Base-by-base conservation (phyloP, 2,329 filamentous ascomycete genomes). In the Thelonectria discophora region DNA sequence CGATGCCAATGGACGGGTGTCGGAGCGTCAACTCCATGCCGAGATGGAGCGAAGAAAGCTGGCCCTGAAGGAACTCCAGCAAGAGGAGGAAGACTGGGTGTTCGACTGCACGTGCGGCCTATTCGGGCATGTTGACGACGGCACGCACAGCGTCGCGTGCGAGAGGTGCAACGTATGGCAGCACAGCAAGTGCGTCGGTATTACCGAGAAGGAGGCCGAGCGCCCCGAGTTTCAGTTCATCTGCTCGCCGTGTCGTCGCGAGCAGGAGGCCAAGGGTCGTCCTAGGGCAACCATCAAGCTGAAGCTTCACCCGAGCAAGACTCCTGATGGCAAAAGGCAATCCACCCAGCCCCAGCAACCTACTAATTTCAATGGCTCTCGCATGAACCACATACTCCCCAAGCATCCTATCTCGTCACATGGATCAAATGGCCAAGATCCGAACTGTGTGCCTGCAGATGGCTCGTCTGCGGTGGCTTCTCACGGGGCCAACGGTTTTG, bases 131-230 rank as follows among this genome's bases (percentile, higher is more conserved):
- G 92, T 97, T 61, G 95, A 99, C 71, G 95, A 98, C 74, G 95
- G 95, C 37, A 90, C 92, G 8, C 94, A 97, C 74, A 97, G 93
- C 74, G 89, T 99, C 66, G 91, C 94, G 27, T 99, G 95, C 78
- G 95, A 99, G 74, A 89, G 84, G 68, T 99, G 95, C 81, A 96
- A 90, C 73, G 90, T 97, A 49, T 99, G 95, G 95, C 94, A 98
- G 75, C 95, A 99, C 74, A 97, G 93, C 81, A 92, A 91, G 71
- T 99, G 95, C 73, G 86, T 97, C 62, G 90, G 89, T 42, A 91
- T 98, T 65, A 85, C 86, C 47, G 86, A 96, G 70, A 80, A 85
- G 62, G 90, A 94, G 64, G 94, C 93, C 1, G 94, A 97, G 66
- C 84, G 88, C 48, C 88, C 92, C 1, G 91, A 96, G 67, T 98